A percentile compares a stretch with the other conserved stretches of the same genome.
phyloP scores from a whole-genome alignment of 495 filamentous ascomycete species.

The Neurospora africana region DNA sequence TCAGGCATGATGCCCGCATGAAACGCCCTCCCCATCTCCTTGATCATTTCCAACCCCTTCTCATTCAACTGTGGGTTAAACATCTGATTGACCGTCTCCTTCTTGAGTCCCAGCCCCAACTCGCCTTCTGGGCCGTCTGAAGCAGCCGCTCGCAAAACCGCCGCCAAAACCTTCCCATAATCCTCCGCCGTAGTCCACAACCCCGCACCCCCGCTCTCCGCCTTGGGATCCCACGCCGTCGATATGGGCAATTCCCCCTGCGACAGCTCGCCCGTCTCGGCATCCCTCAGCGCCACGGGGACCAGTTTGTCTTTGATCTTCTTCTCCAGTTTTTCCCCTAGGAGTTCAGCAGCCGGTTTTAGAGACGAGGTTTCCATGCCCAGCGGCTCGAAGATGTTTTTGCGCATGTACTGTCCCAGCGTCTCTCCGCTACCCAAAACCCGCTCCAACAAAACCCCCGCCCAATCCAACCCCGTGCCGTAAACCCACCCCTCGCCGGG shows the following conservation, averaged over 20 bases:
- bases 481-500: slow-evolving; percentile 25
- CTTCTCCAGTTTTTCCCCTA: neutral
- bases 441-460: slow-evolving; percentile 17
- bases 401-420: slow-evolving; percentile 16
- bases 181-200: slow-evolving; percentile 35
- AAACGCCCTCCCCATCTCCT: slow-evolving; percentile 1
- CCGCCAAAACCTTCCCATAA: slow-evolving; percentile 41
- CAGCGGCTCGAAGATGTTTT: slow-evolving; percentile 13
- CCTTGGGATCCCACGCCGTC: slow-evolving; percentile 3
- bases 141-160: slow-evolving; percentile 23
- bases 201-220: slow-evolving; percentile 42
- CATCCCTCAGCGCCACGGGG: slow-evolving; percentile 1
- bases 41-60: slow-evolving; percentile 9
- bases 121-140: neutral
- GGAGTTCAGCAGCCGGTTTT: neutral
- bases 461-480: slow-evolving; percentile 23
- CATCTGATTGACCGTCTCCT: slow-evolving; percentile 36
- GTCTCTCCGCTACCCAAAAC: too few species aligned
- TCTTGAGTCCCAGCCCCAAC: slow-evolving; percentile 3
- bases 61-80: slow-evolving; percentile 40
- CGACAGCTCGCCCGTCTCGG: slow-evolving; percentile 2
- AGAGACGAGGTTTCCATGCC: slow-evolving; percentile 17
- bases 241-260: slow-evolving; percentile 2
- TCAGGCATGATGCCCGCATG: slow-evolving; percentile 10
- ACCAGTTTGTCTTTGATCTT: neutral